Evolutionary conservation across 148 eudicot species (phyloP), one percentile per base, ranked within the genome.

Genomic region (Fallopia convolvulus): DNA sequence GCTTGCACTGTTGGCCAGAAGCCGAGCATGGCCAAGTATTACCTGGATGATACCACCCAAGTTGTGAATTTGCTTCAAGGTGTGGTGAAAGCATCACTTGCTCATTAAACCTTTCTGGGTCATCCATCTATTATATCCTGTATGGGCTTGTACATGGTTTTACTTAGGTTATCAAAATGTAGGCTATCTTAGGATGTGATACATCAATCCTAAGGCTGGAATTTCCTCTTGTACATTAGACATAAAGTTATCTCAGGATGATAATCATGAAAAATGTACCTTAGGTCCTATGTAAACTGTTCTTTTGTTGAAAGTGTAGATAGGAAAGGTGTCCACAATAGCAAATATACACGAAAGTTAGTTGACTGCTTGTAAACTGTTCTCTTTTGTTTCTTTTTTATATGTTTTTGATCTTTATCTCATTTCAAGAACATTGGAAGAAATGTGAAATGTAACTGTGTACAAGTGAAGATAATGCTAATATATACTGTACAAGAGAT

Each of bases 1-100:
- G 77, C 84, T 0, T 82, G 84, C 60, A 82, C 84, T 6, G 84
- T 82, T 26, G 84, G 81, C 8, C 81, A 79, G 41, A 82, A 82
- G 48, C 84, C 84, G 18, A 82, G 84, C 48, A 78, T 73, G 75
- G 84, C 84, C 17, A 82, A 75, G 26, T 82, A 82, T 42, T 82
- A 82, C 40, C 79, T 82, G 3, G 84, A 82, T 39, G 81, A 82
- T 26, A 75, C 81, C n/a, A 15, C 72, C 39, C 79, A 82, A 39
- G 79, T 82, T 36, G 86, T 78, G 44, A 71, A 17, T 20, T 39
- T 78, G 75, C 75, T 78, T 53, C 50, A 52, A 42, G 80, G 50
- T 41, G 65, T 78, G n/a, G 75, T 70, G 3, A 70, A 33, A 11
- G 80, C 65, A 40, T 18, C 74, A 72, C 41, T 65, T 65, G 71